phyloP scores from a whole-genome alignment of 768 basidiomycete genomes.

The Suillus luteus region DNA sequence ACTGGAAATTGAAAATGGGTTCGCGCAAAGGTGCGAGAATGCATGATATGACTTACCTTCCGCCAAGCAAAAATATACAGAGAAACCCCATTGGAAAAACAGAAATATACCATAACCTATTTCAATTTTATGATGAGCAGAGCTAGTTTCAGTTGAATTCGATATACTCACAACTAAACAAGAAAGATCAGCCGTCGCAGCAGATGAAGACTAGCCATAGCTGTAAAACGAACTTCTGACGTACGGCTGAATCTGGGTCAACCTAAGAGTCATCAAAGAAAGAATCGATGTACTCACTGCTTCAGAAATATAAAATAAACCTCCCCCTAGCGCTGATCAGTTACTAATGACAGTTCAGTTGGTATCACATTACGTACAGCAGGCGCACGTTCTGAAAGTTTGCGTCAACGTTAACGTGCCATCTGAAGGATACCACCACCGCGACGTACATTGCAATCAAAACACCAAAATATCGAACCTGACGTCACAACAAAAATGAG shows the following conservation, averaged over 20 bases:
- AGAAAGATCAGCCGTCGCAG: too few relatives aligned
- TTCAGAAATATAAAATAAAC: neutral
- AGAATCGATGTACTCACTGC: neutral
- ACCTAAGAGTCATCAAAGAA: neutral
- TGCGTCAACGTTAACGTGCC: neutral
- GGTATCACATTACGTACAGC: neutral
- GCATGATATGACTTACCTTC: neutral
- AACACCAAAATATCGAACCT: slow-evolving; percentile 1
- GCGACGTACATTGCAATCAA: neutral
- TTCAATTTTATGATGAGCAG: neutral
- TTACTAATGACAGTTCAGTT: neutral
- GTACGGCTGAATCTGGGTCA: neutral
- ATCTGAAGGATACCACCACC: neutral
- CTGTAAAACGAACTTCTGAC: neutral
- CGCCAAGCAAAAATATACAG: neutral
- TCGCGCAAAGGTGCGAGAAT: neutral
- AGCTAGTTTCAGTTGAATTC: too few relatives aligned
- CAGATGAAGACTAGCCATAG: too few relatives aligned
- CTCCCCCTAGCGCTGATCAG: neutral
- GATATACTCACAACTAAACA: neutral
- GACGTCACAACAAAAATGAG: neutral
- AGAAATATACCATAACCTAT: neutral
- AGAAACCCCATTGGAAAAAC: neutral
- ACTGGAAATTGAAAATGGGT: neutral
- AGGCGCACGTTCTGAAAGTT: neutral